phyloP scores from a whole-genome alignment of 176 grass and related monocot species.

The Triticum aestivum region IWGSC_CS_RefSeq_v2.1 NC_057806.1:335751957-335752456 shows the following conservation, averaged over 20 bases:
- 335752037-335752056: slow-evolving; percentile 8
- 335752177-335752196: background rate
- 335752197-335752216: background rate
- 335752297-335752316: background rate
- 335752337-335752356: background rate
- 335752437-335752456: slow-evolving; percentile 1
- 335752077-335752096: background rate
- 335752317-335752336: background rate
- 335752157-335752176: background rate
- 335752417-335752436: slow-evolving; percentile 5
- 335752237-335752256: slow-evolving; percentile 31
- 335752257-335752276: slow-evolving; percentile 29
- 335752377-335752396: slow-evolving; percentile 19
- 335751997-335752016: background rate
- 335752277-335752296: background rate
- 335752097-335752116: background rate
- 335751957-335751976: background rate
- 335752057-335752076: background rate
- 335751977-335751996: slow-evolving; percentile 22
- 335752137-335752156: background rate
- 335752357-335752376: background rate
- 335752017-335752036: background rate
- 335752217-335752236: slow-evolving; percentile 37
- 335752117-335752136: background rate
- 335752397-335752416: background rate